These are phyloP conservation scores for Oryza nivara DNA, from an alignment of 176 grass and related monocot genomes.

Conservation along the genomic window DNA sequence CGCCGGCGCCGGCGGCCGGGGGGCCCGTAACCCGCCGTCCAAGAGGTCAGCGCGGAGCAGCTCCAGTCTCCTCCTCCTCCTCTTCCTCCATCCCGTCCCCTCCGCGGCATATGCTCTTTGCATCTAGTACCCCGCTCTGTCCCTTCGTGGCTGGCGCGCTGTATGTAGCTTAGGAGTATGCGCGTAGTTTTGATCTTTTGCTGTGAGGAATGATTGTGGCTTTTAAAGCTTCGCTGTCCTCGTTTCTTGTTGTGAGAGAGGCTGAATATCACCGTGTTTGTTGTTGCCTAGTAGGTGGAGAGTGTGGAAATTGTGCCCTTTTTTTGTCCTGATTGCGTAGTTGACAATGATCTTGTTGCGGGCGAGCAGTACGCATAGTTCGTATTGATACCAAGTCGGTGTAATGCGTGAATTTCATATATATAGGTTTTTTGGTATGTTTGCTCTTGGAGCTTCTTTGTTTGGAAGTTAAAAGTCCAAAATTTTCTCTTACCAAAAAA, in stretches of 20 bases:
- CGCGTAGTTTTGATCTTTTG: constrained; percentile 3
- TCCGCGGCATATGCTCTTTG: not conserved
- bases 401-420: not conserved
- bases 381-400: not conserved
- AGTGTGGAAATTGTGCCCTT: not conserved
- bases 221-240: constrained; percentile 13
- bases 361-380: not conserved
- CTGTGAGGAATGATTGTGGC: not conserved
- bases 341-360: not conserved
- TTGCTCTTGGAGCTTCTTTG: not conserved
- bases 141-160: not conserved
- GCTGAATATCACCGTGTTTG: not conserved
- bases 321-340: not conserved
- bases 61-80: not conserved
- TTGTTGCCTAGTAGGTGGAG: not conserved
- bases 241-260: not conserved
- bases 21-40: constrained; percentile 34
- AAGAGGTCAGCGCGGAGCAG: constrained; percentile 50
- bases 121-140: not conserved
- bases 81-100: not conserved
- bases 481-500: not conserved
- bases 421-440: constrained; percentile 3
- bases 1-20: constrained; percentile 25
- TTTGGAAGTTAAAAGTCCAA: not conserved
- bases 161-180: not conserved